Evolutionary conservation across 768 basidiomycete species (phyloP), one percentile per base, ranked within the genome.

Genomic region (Guyanaporus albipodus): DNA sequence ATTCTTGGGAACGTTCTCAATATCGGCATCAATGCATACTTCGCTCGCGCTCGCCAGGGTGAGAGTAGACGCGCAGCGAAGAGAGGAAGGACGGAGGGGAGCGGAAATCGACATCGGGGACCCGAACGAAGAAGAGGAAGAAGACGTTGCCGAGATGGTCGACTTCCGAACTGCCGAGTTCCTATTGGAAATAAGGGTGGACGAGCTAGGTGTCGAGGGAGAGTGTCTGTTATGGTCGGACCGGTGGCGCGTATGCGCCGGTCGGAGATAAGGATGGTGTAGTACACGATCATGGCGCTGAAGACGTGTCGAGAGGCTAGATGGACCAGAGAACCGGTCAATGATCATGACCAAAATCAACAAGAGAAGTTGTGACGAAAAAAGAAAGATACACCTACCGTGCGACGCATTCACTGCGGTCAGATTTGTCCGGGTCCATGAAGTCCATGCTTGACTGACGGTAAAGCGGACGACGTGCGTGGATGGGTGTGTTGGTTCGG

Each of bases 401-500:
- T 46, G 75, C 72, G 59, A 88, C 80, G 42, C 71, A 71, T 42
- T 80, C 74, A 45, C 73, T 78, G 39, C 44, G 52, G 38, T 68
- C 60, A 32, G 68, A 71, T 42, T 73, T 73, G 24, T 74, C 64
- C 10, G 63, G 65, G 49, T 76, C 78, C 67, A 91, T 79, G 54
- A 89, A 90, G 60, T 91, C 89, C 89, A 91, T 91, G 63, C 87
- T 88, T 19, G 87, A 87, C 70, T 88, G 87, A 48, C 85, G 75
- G 67, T 87, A 87, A 21, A 89, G 70, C 15, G 82, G 82, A 15
- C 67, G 64, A 26, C 82, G 77, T 45, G 72, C 73, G 28, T 63
- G 67, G 39, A 39, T 56, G 28, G 63, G 77, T 69, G 74, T 73
- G 60, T 76, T 76, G 35, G 76, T 76, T 5, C 75, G 75, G 40